Conservation (phyloP, 2,329 filamentous ascomycete genomes). For the Neonectria hederae region DNA sequence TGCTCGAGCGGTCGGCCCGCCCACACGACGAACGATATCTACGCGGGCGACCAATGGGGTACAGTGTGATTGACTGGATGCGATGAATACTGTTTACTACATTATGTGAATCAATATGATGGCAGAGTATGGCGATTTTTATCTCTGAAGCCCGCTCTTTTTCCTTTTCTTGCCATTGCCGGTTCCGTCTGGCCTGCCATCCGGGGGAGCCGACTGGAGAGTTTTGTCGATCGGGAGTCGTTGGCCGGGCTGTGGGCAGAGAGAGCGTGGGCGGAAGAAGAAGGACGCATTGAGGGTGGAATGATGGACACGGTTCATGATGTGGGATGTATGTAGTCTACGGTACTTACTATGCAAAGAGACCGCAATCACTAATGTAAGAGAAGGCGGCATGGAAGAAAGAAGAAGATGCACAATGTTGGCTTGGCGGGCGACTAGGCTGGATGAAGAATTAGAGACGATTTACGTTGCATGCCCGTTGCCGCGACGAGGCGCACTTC, state of each 20-base stretch:
- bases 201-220: constrained; percentile 1
- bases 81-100: constrained; percentile 11
- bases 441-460: background rate
- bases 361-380: background rate
- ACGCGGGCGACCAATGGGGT: constrained; percentile 13
- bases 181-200: background rate
- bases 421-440: background rate
- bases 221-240: background rate
- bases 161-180: background rate
- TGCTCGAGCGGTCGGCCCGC: constrained; percentile 13
- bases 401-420: background rate
- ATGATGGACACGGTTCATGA: background rate
- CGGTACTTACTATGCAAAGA: no score
- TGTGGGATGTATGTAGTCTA: no score
- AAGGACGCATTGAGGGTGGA: background rate
- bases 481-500: background rate
- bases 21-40: background rate
- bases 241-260: background rate
- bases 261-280: background rate
- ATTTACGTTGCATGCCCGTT: background rate
- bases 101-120: background rate
- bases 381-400: background rate
- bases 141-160: constrained; percentile 1
- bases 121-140: background rate
- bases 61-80: constrained; percentile 4